Evolutionary conservation across 2,329 filamentous ascomycete species (phyloP).

Genomic region (Fusarium anguioides): DNA sequence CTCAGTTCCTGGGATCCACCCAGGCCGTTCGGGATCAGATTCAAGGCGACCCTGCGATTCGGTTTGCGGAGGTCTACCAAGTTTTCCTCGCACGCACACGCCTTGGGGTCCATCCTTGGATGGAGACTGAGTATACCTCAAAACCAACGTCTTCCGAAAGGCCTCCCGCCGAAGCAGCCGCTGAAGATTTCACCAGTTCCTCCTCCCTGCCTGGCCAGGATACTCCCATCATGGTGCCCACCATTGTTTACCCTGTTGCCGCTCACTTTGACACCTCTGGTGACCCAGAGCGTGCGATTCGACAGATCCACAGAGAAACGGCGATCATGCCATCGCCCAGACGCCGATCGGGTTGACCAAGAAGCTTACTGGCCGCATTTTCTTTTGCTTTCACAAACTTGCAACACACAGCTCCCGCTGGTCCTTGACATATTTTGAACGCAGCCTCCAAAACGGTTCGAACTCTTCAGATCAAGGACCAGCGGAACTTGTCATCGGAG

Average conservation of each 20-base stretch:
- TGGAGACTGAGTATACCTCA: neutral
- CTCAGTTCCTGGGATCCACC: neutral
- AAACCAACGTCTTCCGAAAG: neutral
- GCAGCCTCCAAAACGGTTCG: too few relatives aligned
- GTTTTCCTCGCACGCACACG: neutral
- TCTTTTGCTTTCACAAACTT: too few relatives aligned
- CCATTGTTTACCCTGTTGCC: neutral
- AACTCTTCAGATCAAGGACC: too few relatives aligned
- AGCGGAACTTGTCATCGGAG: too few relatives aligned
- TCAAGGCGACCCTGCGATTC: neutral
- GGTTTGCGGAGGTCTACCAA: neutral
- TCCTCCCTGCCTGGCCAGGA: neutral
- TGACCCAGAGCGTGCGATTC: neutral
- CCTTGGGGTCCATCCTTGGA: constrained; percentile 12
- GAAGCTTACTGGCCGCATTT: too few relatives aligned
- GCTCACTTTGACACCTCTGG: neutral
- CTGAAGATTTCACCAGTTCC: neutral
- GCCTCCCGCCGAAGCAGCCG: neutral
- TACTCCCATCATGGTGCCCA: neutral
- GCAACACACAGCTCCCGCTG: too few relatives aligned
- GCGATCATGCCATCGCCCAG: neutral
- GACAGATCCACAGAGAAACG: neutral
- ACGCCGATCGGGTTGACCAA: too few relatives aligned
- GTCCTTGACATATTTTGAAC: too few relatives aligned
- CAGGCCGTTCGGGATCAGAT: neutral